Conservation (phyloP, 2,329 filamentous ascomycete species). For the Xylaria sp. region DNA sequence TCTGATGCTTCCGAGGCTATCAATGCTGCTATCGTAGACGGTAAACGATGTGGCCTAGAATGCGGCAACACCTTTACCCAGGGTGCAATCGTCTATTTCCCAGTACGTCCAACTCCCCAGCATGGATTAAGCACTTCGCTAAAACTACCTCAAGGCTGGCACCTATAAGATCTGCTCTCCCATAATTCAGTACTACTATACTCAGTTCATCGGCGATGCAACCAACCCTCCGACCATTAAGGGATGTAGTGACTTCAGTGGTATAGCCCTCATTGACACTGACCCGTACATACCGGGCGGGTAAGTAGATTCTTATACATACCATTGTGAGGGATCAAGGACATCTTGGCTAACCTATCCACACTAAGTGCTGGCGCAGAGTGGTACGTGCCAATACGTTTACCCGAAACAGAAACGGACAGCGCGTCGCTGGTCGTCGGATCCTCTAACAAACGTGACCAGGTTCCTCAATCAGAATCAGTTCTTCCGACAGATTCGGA, state of each 20-base stretch:
- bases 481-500: conserved; percentile 61
- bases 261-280: conserved; percentile 24
- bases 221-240: conserved; percentile 64
- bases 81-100: conserved; percentile 16
- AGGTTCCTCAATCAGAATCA: conserved; percentile 63
- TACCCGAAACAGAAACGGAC: too few relatives aligned
- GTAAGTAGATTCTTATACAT: too few relatives aligned
- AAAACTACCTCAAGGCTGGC: too few relatives aligned
- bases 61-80: conserved; percentile 8
- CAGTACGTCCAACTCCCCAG: too few relatives aligned
- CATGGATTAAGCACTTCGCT: too few relatives aligned
- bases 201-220: conserved; percentile 72
- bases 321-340: too few relatives aligned
- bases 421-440: too few relatives aligned
- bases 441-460: too few relatives aligned
- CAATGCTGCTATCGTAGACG: conserved; percentile 1
- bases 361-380: too few relatives aligned
- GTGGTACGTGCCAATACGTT: too few relatives aligned
- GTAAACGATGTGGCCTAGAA: conserved; percentile 9
- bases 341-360: too few relatives aligned
- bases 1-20: conserved; percentile 4
- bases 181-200: conserved; percentile 70
- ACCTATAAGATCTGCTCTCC: conserved; percentile 8
- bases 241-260: conserved; percentile 59
- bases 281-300: conserved; percentile 26